Evolutionary conservation across 2,329 filamentous ascomycete species (phyloP).

Genomic region (Xylariomycetidae sp.): DNA sequence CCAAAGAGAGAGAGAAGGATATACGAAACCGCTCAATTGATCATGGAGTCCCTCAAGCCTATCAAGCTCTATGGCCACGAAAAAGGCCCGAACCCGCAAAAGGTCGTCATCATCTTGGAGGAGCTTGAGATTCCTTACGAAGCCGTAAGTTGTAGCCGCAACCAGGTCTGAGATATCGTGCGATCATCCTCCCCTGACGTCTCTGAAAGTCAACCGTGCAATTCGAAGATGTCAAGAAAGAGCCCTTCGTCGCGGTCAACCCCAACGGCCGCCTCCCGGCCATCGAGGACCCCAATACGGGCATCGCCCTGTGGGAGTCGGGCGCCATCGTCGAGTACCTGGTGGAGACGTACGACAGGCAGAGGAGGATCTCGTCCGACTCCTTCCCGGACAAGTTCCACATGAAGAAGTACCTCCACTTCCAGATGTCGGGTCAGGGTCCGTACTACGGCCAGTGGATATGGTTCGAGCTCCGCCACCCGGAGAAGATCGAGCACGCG

Average conservation of each 20-base stretch:
- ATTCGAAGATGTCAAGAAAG: constrained; percentile 22
- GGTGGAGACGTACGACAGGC: constrained; percentile 37
- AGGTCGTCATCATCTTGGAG: not conserved
- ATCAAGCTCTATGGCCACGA: not conserved
- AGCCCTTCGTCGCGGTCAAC: constrained; percentile 22
- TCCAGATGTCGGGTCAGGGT: constrained; percentile 38
- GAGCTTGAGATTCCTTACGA: not conserved
- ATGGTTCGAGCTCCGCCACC: constrained; percentile 28
- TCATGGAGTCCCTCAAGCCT: not conserved
- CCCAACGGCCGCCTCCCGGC: constrained; percentile 30
- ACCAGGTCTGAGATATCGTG: too few species aligned
- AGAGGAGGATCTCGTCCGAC: constrained; percentile 28
- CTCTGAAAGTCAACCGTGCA: too few species aligned
- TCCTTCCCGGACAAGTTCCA: constrained; percentile 28
- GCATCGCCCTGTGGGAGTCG: constrained; percentile 43
- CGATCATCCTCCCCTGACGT: too few species aligned
- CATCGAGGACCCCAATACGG: constrained; percentile 36
- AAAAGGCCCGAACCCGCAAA: not conserved
- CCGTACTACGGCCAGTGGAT: constrained; percentile 36
- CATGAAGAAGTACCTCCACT: constrained; percentile 37
- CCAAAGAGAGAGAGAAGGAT: too few species aligned
- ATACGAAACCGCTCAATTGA: too few species aligned
- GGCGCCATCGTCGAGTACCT: constrained; percentile 46
- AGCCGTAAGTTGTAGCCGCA: not conserved
- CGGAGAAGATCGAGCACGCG: constrained; percentile 24